phyloP scores from a whole-genome alignment of 495 filamentous ascomycete genomes.

The Lasiosphaeria ovina region DNA sequence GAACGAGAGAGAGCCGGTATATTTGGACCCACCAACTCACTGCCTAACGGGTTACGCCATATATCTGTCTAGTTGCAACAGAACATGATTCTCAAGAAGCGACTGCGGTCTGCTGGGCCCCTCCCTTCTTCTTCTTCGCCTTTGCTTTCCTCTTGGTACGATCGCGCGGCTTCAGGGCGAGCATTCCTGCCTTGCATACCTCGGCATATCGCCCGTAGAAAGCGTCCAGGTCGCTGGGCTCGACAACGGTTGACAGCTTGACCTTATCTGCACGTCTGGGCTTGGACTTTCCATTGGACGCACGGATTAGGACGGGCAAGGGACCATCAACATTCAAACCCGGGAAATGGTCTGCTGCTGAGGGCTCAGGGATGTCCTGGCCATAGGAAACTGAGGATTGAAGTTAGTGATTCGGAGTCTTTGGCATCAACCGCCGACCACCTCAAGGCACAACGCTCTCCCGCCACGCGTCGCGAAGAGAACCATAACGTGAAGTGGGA shows the following conservation, averaged over 20 bases:
- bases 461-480: too few relatives aligned
- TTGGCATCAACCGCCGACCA: slow-evolving; percentile 4
- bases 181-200: slow-evolving; percentile 84
- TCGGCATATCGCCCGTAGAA: slow-evolving; percentile 92
- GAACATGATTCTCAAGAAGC: too few relatives aligned
- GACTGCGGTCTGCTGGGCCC: slow-evolving; percentile 3
- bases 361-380: slow-evolving; percentile 15
- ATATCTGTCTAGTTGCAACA: too few relatives aligned
- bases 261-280: slow-evolving; percentile 55
- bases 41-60: too few relatives aligned
- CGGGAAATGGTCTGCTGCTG: slow-evolving; percentile 43
- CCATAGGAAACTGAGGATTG: slow-evolving; percentile 4
- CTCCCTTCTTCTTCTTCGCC: slow-evolving; percentile 70
- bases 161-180: slow-evolving; percentile 85
- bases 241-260: slow-evolving; percentile 83
- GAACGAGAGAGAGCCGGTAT: too few relatives aligned
- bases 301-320: slow-evolving; percentile 75
- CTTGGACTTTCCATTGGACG: slow-evolving; percentile 71
- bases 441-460: too few relatives aligned
- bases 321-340: slow-evolving; percentile 46
- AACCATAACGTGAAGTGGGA: slow-evolving; percentile 8
- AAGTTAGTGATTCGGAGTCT: slow-evolving; percentile 16
- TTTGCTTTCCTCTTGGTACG: slow-evolving; percentile 78
- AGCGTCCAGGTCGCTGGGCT: slow-evolving; percentile 66
- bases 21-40: too few relatives aligned